These are phyloP conservation scores for Pyricularia sp. DNA, from an alignment of 2,329 filamentous ascomycete genomes.

Conservation along the genomic window DNA sequence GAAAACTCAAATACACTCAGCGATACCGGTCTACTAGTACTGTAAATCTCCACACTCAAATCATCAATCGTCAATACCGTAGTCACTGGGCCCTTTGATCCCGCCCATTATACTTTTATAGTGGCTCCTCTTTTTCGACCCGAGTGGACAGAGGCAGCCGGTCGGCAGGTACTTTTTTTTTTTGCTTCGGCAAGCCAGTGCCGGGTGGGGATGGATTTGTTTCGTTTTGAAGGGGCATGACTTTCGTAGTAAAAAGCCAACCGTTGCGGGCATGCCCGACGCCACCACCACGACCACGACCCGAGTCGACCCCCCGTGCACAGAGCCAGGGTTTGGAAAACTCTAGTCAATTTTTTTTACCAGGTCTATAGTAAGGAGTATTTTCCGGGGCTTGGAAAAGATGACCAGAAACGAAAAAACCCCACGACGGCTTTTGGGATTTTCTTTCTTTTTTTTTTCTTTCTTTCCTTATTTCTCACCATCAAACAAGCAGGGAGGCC, in stretches of 20 bases:
- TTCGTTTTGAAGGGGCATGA: not conserved
- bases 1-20: not conserved
- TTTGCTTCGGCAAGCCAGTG: not conserved
- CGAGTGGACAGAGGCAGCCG: not conserved
- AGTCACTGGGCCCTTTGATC: too few species aligned
- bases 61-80: not conserved
- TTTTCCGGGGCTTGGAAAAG: not conserved
- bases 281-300: not conserved
- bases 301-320: too few species aligned
- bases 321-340: not conserved
- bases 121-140: not conserved
- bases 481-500: too few species aligned
- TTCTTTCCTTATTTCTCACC: too few species aligned
- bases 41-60: not conserved
- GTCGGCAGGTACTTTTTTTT: not conserved
- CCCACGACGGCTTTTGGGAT: not conserved
- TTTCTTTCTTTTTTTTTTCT: too few species aligned
- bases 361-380: not conserved
- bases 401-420: not conserved
- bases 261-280: not conserved
- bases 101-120: not conserved
- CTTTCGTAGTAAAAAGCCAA: not conserved
- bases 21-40: not conserved
- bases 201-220: not conserved
- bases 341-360: not conserved